These are phyloP conservation scores for Metschnikowia hibisci DNA, from an alignment of 805 yeast species.

Conservation along the genomic window DNA sequence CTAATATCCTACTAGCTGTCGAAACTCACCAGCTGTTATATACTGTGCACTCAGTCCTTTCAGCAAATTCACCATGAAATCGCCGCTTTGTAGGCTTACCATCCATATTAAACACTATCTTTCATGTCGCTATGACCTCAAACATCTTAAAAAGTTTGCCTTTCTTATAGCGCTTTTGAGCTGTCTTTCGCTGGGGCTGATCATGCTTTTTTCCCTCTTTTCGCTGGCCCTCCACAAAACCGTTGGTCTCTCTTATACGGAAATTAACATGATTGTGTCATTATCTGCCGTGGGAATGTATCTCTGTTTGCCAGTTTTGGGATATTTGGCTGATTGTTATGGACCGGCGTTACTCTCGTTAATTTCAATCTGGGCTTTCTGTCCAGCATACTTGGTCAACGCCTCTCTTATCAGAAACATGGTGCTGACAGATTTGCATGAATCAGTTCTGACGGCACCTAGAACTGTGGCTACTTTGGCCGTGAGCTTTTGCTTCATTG, in stretches of 20 bases:
- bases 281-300: slow-evolving; percentile 78
- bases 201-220: slow-evolving; percentile 76
- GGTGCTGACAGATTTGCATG: slow-evolving; percentile 4
- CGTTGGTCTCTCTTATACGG: slow-evolving; percentile 60
- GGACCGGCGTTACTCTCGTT: slow-evolving; percentile 74
- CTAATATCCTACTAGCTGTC: background rate
- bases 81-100: slow-evolving; percentile 24
- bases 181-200: slow-evolving; percentile 78
- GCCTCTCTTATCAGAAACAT: slow-evolving; percentile 19
- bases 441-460: slow-evolving; percentile 22
- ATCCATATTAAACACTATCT: slow-evolving; percentile 46
- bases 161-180: slow-evolving; percentile 55
- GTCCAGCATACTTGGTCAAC: slow-evolving; percentile 61
- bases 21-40: background rate
- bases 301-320: slow-evolving; percentile 74
- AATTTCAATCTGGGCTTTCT: slow-evolving; percentile 54
- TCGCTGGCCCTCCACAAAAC: slow-evolving; percentile 60
- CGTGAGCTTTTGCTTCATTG: slow-evolving; percentile 54
- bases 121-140: slow-evolving; percentile 38
- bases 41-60: background rate
- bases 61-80: slow-evolving; percentile 2
- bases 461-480: slow-evolving; percentile 39
- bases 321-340: slow-evolving; percentile 78
- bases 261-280: slow-evolving; percentile 69
- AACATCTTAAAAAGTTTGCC: slow-evolving; percentile 45